Evolutionary conservation across 2,329 filamentous ascomycete genomes (phyloP).

Genomic region (Monosporascus sp.): DNA sequence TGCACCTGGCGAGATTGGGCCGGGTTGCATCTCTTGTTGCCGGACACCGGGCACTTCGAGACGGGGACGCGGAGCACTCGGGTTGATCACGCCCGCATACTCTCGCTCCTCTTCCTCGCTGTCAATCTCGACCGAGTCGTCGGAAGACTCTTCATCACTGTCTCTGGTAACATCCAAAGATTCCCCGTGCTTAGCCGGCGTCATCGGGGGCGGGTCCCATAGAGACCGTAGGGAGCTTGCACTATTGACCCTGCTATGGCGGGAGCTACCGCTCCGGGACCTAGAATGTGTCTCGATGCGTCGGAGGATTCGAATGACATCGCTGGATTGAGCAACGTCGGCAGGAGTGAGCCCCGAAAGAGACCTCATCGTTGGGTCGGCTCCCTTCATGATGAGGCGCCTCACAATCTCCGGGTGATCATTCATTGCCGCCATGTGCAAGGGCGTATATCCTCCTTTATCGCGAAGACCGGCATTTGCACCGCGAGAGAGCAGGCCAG

Average conservation of each 20-base stretch:
- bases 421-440: slow-evolving; percentile 77
- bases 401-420: slow-evolving; percentile 72
- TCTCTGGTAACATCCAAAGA: slow-evolving; percentile 34
- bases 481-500: slow-evolving; percentile 71
- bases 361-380: slow-evolving; percentile 66
- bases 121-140: slow-evolving; percentile 33
- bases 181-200: slow-evolving; percentile 24
- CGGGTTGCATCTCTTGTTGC: slow-evolving; percentile 27
- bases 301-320: slow-evolving; percentile 59
- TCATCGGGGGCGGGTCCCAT: slow-evolving; percentile 52
- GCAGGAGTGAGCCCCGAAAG: slow-evolving; percentile 65
- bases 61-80: slow-evolving; percentile 17
- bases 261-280: slow-evolving; percentile 60
- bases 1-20: slow-evolving; percentile 51
- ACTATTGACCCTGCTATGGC: slow-evolving; percentile 61
- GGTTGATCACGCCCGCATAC: slow-evolving; percentile 33
- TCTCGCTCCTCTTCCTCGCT: slow-evolving; percentile 36
- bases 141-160: slow-evolving; percentile 29
- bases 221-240: slow-evolving; percentile 62
- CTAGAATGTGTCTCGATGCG: slow-evolving; percentile 58
- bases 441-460: slow-evolving; percentile 73
- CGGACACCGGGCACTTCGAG: slow-evolving; percentile 14
- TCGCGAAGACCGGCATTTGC: slow-evolving; percentile 72
- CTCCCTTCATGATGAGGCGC: slow-evolving; percentile 67
- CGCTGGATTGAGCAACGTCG: slow-evolving; percentile 64